Evolutionary conservation across 2,329 filamentous ascomycete genomes (phyloP).

Genomic region (Pseudogymnoascus sp.): DNA sequence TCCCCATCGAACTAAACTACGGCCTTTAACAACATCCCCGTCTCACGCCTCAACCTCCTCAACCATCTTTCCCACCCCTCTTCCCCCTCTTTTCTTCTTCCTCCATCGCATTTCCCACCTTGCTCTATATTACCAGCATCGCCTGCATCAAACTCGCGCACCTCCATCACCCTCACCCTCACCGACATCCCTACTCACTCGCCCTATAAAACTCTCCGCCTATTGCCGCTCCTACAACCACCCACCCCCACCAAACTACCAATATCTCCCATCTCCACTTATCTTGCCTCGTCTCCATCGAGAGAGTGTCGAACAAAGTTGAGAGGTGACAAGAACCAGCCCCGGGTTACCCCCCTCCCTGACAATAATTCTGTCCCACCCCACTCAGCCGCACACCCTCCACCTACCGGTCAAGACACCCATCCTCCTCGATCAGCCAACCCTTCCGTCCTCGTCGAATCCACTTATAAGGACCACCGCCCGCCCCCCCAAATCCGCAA

Average conservation of each 20-base stretch:
- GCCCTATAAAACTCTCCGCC: background rate
- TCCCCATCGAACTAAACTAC: background rate
- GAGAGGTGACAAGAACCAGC: background rate
- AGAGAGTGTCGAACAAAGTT: background rate
- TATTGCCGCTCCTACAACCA: background rate
- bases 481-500: background rate
- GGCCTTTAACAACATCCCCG: background rate
- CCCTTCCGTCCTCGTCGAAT: background rate
- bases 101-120: background rate
- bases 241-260: background rate
- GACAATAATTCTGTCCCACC: background rate
- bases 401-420: background rate
- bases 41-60: background rate
- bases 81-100: background rate
- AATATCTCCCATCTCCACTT: background rate
- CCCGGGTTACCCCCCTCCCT: background rate
- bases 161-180: background rate
- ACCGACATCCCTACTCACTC: background rate
- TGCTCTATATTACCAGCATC: background rate
- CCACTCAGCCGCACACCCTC: background rate
- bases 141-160: background rate
- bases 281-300: background rate
- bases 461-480: background rate
- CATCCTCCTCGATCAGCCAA: background rate
- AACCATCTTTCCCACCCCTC: background rate